Evolutionary conservation across 1,139 yeast species (phyloP), one percentile per base, ranked within the genome.

Genomic region (Lodderomyces theae): DNA sequence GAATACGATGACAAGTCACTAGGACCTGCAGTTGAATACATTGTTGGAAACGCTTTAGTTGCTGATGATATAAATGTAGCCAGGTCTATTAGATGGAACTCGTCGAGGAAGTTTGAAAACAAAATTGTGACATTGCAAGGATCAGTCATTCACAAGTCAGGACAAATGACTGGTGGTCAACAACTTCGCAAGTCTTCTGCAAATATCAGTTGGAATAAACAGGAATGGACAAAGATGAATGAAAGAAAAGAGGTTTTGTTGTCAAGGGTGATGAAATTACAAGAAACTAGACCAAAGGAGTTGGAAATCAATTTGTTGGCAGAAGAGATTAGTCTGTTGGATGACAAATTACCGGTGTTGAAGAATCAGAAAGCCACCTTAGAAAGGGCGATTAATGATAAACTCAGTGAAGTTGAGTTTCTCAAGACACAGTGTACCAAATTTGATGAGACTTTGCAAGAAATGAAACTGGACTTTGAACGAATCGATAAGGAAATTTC

Each of bases 101-200:
- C 56, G 11, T 41, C 46, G 4, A 34, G 37, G n/a, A 63, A 64
- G 30, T 58, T 87, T 17, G 76, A 74, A 28, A 81, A 79, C 40
- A 88, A 85, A 57, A 72, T 86, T 35, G 95, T 90, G 2, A 79
- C 96, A 1, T 55, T 87, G 8, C 89, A 88, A 39, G 98, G 98
- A 0, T 79, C 95, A 0, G 70, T 89, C 25, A 86, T 92, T 42
- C 92, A 88, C 56, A 80, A 79, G 53, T 82, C 92, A 9, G 96
- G 96, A 7, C 69, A 89, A 36, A 87, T 92, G 95, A 86, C 97
- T 11, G 97, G 97, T 62, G 97, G 97, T 49, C 61, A 63, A 53
- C 54, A 66, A 66, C 34, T 66, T 51, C 51, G 72, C 61, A 64
- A 63, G 33, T 54, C 62, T 3, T 52, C 57, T 12, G 56, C 61